Base-by-base conservation (phyloP, 805 yeast genomes). In the Zygotorulaspora danielsina region DNA sequence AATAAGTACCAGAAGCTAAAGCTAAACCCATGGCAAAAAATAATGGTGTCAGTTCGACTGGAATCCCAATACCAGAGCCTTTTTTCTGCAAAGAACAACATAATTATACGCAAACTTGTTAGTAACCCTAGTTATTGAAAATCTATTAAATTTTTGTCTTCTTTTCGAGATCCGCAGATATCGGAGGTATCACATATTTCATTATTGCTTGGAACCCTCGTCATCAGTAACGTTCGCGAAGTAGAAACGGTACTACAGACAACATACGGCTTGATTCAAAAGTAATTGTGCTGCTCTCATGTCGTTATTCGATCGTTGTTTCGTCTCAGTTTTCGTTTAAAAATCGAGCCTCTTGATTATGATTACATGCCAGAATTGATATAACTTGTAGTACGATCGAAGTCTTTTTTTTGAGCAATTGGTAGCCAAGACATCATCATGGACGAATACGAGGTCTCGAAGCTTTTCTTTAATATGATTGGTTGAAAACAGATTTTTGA, bases 11-110 rank as follows among this genome's bases (percentile, higher is more conserved):
- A 25, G 73, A 69, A 28, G 72, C 46, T 40, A 64, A 53, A 26
- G 79, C 81, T 42, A 73, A 71, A 56, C 75, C 73, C 67, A 76
- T 70, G 27, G 79, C 79, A 24, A 72, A 64, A 53, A 74, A 74
- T 48, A 76, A 65, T 56, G 81, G 81, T 42, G 77, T 72, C 53
- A 76, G 61, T 63, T 76, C 81, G 39, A 75, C 71, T 54, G 81
- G 81, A 39, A 75, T 50, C 30, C 55, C 53, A 30, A 54, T 35
- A 42, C 65, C 65, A 39, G 62, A 47, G 19, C 59, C 43, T 53
- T 67, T 67, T 51, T 67, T 69, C 64, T 65, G 48, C 43, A 31
- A 17, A 21, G 10, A 19, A 16, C 9, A n/a, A n/a, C n/a, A n/a
- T n/a, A n/a, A n/a, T n/a, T n/a, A n/a, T n/a, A n/a, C n/a, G n/a